Base-by-base conservation (phyloP, 305 asterid genomes). In the Fraxinus greggii region DNA sequence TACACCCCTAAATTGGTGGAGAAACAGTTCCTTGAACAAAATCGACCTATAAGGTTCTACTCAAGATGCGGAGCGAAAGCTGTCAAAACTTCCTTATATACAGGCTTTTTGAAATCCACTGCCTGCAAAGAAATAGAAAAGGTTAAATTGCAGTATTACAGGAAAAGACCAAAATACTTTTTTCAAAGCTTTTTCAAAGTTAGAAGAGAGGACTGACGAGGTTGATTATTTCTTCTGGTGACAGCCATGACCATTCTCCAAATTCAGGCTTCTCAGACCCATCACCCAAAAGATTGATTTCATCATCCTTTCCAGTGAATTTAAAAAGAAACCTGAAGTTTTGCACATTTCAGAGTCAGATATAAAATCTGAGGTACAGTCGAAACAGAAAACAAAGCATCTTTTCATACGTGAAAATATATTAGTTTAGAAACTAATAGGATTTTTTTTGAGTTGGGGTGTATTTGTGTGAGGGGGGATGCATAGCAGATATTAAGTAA, bases 231-330 rank as follows among this genome's bases (percentile, higher is more conserved):
- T 94, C 90, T 86, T 94, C 93, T 0, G 97, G 93, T 15, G 97
- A 89, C 86, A 92, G 86, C 99, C 99, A 95, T 17, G 93, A 88
- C 98, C 99, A 95, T 75, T 91, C 92, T 85, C 97, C 98, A 77
- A 95, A 95, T 91, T 95, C 98, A 1, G 99, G 83, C 86, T 94
- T 95, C 89, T 94, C 98, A 3, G 92, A 91, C 33, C 99, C 99
- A 79, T 95, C 97, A 0, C 99, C 99, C 88, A 90, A 86, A 75
- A 95, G 98, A 88, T 94, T 93, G 89, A 95, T 88, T 85, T 95
- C 99, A 72, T 92, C 92, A 5, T 93, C 97, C 75, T 93, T 92
- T 75, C 99, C 98, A 29, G 87, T 92, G 78, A 95, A 95, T 84
- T 92, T 92, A 45, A 95, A 81, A 61, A 95, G 94, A 88, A 90